These are phyloP conservation scores for Suillus luteus DNA, from an alignment of 768 basidiomycete species.

Conservation along the genomic window DNA sequence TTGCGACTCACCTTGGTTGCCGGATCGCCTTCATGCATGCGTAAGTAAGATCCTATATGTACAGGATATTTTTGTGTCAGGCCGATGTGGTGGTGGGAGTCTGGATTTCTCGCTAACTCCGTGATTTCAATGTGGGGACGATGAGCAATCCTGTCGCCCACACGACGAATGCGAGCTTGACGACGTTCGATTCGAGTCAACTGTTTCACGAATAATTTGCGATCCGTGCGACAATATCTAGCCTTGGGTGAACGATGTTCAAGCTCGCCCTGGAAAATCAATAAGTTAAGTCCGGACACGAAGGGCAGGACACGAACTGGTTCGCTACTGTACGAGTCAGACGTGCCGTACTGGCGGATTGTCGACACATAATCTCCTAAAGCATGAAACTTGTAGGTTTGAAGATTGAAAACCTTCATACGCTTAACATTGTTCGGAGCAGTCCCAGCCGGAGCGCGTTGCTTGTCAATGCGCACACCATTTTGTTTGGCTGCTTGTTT, in stretches of 20 bases:
- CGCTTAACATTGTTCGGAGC: too few species aligned
- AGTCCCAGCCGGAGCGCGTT: too few species aligned
- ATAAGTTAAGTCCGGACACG: too few species aligned
- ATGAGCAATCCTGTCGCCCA: background rate
- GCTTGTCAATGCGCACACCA: too few species aligned
- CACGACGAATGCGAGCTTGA: background rate
- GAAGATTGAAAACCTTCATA: constrained; percentile 17
- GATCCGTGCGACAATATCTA: background rate
- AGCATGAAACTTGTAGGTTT: constrained; percentile 27
- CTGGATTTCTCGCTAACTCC: background rate
- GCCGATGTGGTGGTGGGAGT: constrained; percentile 7
- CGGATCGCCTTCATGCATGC: background rate
- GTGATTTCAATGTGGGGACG: background rate
- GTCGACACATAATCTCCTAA: constrained; percentile 23
- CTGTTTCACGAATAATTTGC: background rate
- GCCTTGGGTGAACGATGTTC: constrained; percentile 11
- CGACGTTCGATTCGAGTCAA: background rate
- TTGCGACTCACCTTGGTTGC: background rate
- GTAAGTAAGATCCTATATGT: constrained; percentile 17
- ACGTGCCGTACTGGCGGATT: constrained; percentile 31
- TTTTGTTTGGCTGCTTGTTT: constrained; percentile 12
- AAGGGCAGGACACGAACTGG: constrained; percentile 10
- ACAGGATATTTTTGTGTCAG: constrained; percentile 13
- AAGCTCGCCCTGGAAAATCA: constrained; percentile 14
- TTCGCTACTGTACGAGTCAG: constrained; percentile 38